Base-by-base conservation (phyloP, 2,329 filamentous ascomycete species). In the Pseudocercospora ulei region DNA sequence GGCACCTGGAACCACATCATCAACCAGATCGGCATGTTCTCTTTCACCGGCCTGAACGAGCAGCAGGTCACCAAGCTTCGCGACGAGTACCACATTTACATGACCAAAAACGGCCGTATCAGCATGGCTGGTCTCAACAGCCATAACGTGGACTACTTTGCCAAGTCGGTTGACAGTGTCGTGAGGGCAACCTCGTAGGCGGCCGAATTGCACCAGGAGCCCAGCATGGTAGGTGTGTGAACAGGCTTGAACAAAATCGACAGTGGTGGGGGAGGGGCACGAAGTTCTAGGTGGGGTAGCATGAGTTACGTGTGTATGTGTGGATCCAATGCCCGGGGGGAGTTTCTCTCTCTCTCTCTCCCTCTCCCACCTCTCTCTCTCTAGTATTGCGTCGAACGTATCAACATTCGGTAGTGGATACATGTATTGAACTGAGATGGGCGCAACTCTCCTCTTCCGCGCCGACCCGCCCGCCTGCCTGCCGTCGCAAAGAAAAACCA, bases 11-110 rank as follows among this genome's bases (percentile, higher is more conserved):
- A 87, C 58, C 90, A 98, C 66, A 93, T 98, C 61, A 95, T 87
- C 9, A 83, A 92, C 56, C 90, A 98, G 72, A 98, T 98, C 59
- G 90, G 90, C 67, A 98, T 98, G 90, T 98, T 98, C 68, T 88
- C 80, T 62, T 98, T 93, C 63, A 92, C 84, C 1, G 84, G 84
- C 7, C 65, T 92, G 60, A 73, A 62, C 7, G 81, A 86, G 65
- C 60, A 73, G 46, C 83, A 90, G 60, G 83, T 88, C 5, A 35
- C 73, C 52, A 77, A 75, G 65, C 66, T 90, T 46, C 72, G 79
- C 36, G 69, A 76, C 45, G 74, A 82, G 35, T 75, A 70, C 43
- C 83, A 90, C 62, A 71, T 90, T 38, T 90, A 90, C 67, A 87
- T 88, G 68, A 96, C 88, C 51, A 95, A 95, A 75, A 98, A 98